A percentile compares a stretch with the other conserved stretches of the same genome.
Conservation (phyloP, 108 stramenopile genomes). For the Tribonema minus region DNA sequence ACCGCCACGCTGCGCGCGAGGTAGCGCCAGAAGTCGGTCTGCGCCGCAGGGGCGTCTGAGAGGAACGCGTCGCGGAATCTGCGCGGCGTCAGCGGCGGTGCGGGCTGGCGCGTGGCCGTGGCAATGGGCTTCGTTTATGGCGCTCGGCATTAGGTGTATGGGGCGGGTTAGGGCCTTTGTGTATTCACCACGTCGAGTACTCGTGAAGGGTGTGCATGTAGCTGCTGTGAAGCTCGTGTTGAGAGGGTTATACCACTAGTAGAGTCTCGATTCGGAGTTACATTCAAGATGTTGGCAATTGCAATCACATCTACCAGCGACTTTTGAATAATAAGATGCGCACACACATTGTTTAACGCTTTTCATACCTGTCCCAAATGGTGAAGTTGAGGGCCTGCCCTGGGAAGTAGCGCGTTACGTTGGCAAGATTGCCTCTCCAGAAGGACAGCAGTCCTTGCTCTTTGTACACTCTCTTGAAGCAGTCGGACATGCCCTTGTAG, state of each 20-base stretch:
- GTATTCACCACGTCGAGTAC: background rate
- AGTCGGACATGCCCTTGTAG: conserved; percentile 91
- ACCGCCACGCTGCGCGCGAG: conserved; percentile 92
- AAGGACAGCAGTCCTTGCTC: conserved; percentile 71
- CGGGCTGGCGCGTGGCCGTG: background rate
- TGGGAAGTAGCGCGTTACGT: conserved; percentile 97
- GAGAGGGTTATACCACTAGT: background rate
- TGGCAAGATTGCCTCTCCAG: conserved; percentile 98
- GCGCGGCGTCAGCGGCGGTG: background rate
- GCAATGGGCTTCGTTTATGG: background rate
- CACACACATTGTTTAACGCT: background rate
- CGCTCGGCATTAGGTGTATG: background rate
- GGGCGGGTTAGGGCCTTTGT: background rate
- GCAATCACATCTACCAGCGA: no score
- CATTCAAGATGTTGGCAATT: no score
- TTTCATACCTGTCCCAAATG: conserved; percentile 77
- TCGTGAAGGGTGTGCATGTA: background rate
- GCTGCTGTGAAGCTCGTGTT: background rate
- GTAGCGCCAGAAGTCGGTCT: conserved; percentile 84
- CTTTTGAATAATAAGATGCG: background rate
- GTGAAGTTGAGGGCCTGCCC: conserved; percentile 99
- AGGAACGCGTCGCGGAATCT: conserved; percentile 91
- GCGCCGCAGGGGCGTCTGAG: conserved; percentile 86
- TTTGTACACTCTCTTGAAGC: conserved; percentile 83
- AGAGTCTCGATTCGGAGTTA: no score